These are phyloP conservation scores for Aspergillus flavus DNA, from an alignment of 2,329 filamentous ascomycete species.

Conservation along the genomic window DNA sequence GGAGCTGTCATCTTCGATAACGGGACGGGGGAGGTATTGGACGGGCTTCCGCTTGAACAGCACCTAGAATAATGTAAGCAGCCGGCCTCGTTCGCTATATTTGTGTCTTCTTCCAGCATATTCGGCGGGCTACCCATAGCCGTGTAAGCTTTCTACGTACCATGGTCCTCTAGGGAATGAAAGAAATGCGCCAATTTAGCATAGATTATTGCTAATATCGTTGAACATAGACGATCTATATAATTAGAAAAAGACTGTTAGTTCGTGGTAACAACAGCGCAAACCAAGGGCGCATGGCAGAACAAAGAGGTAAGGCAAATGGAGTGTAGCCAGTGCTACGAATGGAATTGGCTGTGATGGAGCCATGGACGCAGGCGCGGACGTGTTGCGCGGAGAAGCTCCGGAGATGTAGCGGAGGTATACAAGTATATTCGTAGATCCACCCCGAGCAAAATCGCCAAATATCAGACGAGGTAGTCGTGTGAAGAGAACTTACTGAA, in stretches of 20 bases:
- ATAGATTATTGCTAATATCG: slow-evolving; percentile 15
- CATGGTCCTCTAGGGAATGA: slow-evolving; percentile 30
- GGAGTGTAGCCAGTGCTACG: neutral
- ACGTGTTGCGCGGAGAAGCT: slow-evolving; percentile 7
- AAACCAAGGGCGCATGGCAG: neutral
- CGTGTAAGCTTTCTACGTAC: slow-evolving; percentile 26
- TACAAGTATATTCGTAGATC: slow-evolving; percentile 2
- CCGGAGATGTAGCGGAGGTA: neutral
- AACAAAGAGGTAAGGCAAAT: neutral
- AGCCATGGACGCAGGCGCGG: neutral
- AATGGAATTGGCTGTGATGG: neutral
- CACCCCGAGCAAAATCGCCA: neutral
- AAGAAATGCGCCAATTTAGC: slow-evolving; percentile 30
- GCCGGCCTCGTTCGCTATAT: neutral
- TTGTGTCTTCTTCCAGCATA: neutral
- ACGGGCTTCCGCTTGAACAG: slow-evolving; percentile 96
- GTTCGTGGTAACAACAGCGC: neutral
- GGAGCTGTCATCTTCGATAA: slow-evolving; percentile 75
- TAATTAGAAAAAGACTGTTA: neutral
- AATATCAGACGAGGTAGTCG: neutral
- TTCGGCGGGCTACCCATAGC: neutral
- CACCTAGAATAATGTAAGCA: slow-evolving; percentile 62
- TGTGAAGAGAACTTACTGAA: slow-evolving; percentile 17
- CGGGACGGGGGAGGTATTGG: slow-evolving; percentile 71
- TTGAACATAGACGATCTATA: slow-evolving; percentile 4